These are phyloP conservation scores for Akanthomyces muscarius DNA, from an alignment of 2,329 filamentous ascomycete species.

Conservation along the genomic window DNA sequence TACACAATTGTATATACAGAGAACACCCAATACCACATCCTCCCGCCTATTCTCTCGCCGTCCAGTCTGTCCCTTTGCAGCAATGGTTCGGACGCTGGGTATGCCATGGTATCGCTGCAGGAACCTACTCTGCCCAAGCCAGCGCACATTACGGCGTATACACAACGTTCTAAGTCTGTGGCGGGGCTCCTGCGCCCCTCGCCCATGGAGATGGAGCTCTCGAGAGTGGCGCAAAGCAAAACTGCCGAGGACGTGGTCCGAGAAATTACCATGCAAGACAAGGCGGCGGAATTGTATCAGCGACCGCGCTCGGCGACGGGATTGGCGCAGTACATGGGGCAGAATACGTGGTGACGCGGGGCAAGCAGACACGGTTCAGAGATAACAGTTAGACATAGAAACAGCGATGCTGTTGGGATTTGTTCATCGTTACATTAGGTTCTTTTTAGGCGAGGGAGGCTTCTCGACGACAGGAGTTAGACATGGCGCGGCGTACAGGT, in stretches of 20 bases:
- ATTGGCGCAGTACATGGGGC: background rate
- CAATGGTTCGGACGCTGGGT: slow-evolving; percentile 6
- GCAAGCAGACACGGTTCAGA: background rate
- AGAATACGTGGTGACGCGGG: slow-evolving; percentile 7
- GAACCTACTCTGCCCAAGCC: background rate
- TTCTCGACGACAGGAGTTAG: background rate
- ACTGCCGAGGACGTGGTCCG: background rate
- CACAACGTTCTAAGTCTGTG: slow-evolving; percentile 8
- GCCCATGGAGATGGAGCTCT: background rate
- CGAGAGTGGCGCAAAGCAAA: background rate
- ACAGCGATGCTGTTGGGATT: background rate
- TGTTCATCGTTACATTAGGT: background rate
- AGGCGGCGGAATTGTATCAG: background rate
- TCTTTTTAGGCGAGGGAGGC: background rate
- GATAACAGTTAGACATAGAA: slow-evolving; percentile 24
- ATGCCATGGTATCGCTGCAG: slow-evolving; percentile 17
- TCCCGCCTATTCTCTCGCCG: background rate
- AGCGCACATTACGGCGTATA: background rate
- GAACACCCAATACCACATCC: slow-evolving; percentile 23
- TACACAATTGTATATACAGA: slow-evolving; percentile 32
- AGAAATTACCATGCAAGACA: background rate
- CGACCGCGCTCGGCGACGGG: slow-evolving; percentile 6
- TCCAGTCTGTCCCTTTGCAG: slow-evolving; percentile 12
- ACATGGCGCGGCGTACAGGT: background rate
- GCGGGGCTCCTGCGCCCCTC: background rate